Base-by-base conservation (phyloP, 805 yeast species). In the Ogataea angusta region DNA sequence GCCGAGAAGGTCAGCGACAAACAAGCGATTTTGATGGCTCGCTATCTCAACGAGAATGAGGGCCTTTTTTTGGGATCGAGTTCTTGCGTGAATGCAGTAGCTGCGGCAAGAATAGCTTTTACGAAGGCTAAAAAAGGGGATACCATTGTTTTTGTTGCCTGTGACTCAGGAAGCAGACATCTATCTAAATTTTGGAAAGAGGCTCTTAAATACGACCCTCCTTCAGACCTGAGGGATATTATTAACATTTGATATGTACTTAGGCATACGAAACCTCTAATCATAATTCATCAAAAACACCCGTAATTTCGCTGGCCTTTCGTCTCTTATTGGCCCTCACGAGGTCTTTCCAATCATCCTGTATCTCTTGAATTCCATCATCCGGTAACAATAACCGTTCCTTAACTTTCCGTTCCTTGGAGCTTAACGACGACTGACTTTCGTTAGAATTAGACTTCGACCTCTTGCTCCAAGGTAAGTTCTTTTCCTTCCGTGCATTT, bases 51-150 rank as follows among this genome's bases (percentile, higher is more conserved):
- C 46, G 77, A 80, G 3, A 71, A 85, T 43, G 99, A 91, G 57
- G 99, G 98, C 0, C 64, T 88, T 13, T 93, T 93, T 60, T 75
- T 90, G 56, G 99, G 99, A 2, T 82, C 95, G 19, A 85, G 95
- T 31, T 82, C 95, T n/a, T 95, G 96, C 0, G 81, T 93, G 18
- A 89, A 89, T 58, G 90, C 96, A 30, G 96, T 87, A 5, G 97
- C 95, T 1, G 95, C 95, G 1, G 74, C 79, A 5, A 69, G 76
- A 47, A 64, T 77, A 7, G 85, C 88, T 3, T 54, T 59, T 19
- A 36, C 26, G 6, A 28, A 30, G 5, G 67, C 75, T 38, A 39
- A 75, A 64, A 59, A 81, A 0, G 90, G 90, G 1, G 75, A 83
- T 37, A 75, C 68, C 14, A 78, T 91, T 16, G 95, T 91, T 5